These are phyloP conservation scores for Forsythia viridissima DNA, from an alignment of 257 asterid genomes.

Conservation along the genomic window DNA sequence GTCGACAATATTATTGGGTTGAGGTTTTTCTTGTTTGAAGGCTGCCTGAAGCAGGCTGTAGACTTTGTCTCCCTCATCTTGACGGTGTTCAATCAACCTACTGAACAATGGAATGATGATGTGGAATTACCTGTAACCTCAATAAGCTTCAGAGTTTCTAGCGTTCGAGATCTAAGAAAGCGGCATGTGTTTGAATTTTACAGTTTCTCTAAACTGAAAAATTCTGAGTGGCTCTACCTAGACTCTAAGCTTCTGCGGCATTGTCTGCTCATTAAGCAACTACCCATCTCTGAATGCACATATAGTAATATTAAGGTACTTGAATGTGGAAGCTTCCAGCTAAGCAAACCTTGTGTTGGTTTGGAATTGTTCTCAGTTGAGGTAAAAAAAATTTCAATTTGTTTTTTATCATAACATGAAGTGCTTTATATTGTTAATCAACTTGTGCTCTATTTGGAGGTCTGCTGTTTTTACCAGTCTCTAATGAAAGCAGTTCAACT, in stretches of 20 bases:
- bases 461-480: background rate
- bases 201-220: conserved; percentile 60
- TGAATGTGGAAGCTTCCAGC: conserved; percentile 42
- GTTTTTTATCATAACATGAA: background rate
- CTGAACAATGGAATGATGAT: conserved; percentile 46
- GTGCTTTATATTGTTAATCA: background rate
- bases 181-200: conserved; percentile 61
- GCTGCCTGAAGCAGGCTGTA: conserved; percentile 71
- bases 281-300: conserved; percentile 79
- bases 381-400: conserved; percentile 45
- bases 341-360: conserved; percentile 34
- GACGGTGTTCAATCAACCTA: conserved; percentile 55
- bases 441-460: background rate
- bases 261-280: conserved; percentile 57
- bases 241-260: conserved; percentile 65
- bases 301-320: conserved; percentile 72
- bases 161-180: conserved; percentile 51
- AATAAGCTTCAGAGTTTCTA: conserved; percentile 62
- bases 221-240: conserved; percentile 65
- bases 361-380: conserved; percentile 39
- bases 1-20: conserved; percentile 76
- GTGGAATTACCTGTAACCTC: conserved; percentile 78
- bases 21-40: conserved; percentile 69
- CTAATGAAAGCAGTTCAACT: background rate
- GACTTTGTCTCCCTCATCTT: conserved; percentile 60